These are phyloP conservation scores for Tetrahymena borealis DNA, from an alignment of 73 alveolate genomes.

Conservation along the genomic window DNA sequence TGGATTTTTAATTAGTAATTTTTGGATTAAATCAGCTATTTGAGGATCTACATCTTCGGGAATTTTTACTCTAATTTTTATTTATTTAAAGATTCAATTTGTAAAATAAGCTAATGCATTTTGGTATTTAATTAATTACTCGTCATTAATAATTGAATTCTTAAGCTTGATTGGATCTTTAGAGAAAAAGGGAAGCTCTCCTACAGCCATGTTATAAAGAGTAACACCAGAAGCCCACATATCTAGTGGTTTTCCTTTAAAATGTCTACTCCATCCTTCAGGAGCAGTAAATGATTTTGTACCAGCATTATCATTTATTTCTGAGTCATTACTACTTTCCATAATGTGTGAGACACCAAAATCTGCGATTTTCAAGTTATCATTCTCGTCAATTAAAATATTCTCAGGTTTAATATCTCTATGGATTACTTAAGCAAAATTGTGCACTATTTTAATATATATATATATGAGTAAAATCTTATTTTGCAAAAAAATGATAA, in stretches of 20 bases:
- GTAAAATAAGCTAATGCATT: neutral
- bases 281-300: slow-evolving; percentile 39
- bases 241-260: slow-evolving; percentile 63
- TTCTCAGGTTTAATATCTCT: slow-evolving; percentile 46
- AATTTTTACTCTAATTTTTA: neutral
- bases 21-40: neutral
- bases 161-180: slow-evolving; percentile 25
- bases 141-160: slow-evolving; percentile 22
- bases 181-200: slow-evolving; percentile 48
- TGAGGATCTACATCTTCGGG: neutral
- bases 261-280: slow-evolving; percentile 28
- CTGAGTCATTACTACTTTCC: slow-evolving; percentile 23
- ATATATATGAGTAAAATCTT: too few relatives aligned
- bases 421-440: slow-evolving; percentile 27
- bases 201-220: slow-evolving; percentile 52
- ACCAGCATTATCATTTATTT: slow-evolving; percentile 20
- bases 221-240: slow-evolving; percentile 77
- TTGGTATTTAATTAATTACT: slow-evolving; percentile 1
- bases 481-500: neutral
- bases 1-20: neutral
- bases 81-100: neutral
- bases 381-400: slow-evolving; percentile 8
- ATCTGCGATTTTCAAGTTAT: slow-evolving; percentile 36
- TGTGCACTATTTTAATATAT: slow-evolving; percentile 13
- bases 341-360: slow-evolving; percentile 45